phyloP scores from a whole-genome alignment of 257 asterid genomes.

The Phtheirospermum japonicum region DNA sequence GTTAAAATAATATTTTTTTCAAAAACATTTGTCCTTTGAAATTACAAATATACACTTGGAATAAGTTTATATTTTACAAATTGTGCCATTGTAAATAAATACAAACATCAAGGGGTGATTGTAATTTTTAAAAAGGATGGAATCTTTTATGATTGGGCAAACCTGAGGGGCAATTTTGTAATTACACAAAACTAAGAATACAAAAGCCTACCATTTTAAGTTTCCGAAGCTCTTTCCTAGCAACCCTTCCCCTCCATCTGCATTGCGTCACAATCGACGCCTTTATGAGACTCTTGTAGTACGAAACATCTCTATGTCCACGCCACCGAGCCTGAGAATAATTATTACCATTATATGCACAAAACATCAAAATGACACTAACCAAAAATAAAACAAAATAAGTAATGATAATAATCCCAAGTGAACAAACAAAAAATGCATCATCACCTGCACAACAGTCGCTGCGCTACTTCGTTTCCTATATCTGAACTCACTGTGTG shows the following conservation, averaged over 20 bases:
- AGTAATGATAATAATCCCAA: too few species aligned
- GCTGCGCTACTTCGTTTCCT: conserved; percentile 74
- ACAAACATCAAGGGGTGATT: neutral
- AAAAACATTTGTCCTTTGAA: neutral
- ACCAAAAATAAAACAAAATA: neutral
- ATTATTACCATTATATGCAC: conserved; percentile 25
- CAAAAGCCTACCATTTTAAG: conserved; percentile 64
- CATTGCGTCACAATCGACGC: conserved; percentile 76
- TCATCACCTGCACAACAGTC: conserved; percentile 62
- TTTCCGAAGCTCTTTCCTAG: conserved; percentile 78
- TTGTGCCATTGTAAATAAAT: too few species aligned
- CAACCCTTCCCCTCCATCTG: conserved; percentile 86
- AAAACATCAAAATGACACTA: conserved; percentile 11
- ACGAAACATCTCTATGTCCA: conserved; percentile 64
- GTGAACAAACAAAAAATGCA: conserved; percentile 10
- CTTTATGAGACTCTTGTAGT: conserved; percentile 66
- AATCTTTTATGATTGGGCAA: too few species aligned
- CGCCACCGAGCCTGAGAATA: conserved; percentile 80
- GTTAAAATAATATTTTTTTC: neutral
- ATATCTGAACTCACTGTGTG: conserved; percentile 55
- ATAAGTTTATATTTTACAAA: too few species aligned
- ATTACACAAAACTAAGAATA: conserved; percentile 6
- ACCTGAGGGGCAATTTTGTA: neutral
- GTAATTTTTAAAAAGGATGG: too few species aligned
- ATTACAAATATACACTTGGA: neutral